Conservation (phyloP, 148 eudicot genomes). For the Silene latifolia region DNA sequence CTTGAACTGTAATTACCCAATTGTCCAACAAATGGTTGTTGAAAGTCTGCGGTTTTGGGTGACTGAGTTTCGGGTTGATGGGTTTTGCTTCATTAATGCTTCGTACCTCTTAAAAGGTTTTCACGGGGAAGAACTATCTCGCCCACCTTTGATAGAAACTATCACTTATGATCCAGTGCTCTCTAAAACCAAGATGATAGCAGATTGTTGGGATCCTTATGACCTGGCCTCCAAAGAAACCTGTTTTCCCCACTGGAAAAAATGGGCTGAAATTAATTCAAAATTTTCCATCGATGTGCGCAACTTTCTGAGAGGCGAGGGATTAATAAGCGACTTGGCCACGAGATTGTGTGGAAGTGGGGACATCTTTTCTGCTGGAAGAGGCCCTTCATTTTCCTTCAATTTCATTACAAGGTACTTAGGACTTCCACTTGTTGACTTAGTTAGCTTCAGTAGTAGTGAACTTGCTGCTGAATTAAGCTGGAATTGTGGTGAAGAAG, state of each 20-base stretch:
- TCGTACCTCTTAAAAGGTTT: conserved; percentile 62
- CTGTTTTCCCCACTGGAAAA: conserved; percentile 86
- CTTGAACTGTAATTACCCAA: conserved; percentile 78
- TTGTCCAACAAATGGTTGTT: conserved; percentile 70
- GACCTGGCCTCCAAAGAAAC: conserved; percentile 35
- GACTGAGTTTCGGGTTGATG: conserved; percentile 79
- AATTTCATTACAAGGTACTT: conserved; percentile 63
- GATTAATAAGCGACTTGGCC: conserved; percentile 69
- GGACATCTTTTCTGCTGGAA: conserved; percentile 59
- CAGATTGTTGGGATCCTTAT: conserved; percentile 78
- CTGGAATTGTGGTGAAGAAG: conserved; percentile 99
- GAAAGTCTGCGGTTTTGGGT: conserved; percentile 91
- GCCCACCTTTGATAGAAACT: conserved; percentile 88
- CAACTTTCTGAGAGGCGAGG: conserved; percentile 71
- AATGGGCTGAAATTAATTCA: conserved; percentile 89
- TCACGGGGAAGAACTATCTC: conserved; percentile 68
- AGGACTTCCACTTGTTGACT: conserved; percentile 82
- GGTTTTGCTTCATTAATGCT: conserved; percentile 80
- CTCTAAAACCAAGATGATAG: conserved; percentile 70
- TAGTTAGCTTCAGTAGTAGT: conserved; percentile 73
- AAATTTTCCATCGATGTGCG: conserved; percentile 58
- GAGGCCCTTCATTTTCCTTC: conserved; percentile 85
- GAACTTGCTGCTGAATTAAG: conserved; percentile 59
- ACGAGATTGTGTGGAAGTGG: conserved; percentile 98
- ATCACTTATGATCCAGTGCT: conserved; percentile 90